phyloP scores from a whole-genome alignment of 768 basidiomycete genomes.

The Botryobasidium botryosum region DNA sequence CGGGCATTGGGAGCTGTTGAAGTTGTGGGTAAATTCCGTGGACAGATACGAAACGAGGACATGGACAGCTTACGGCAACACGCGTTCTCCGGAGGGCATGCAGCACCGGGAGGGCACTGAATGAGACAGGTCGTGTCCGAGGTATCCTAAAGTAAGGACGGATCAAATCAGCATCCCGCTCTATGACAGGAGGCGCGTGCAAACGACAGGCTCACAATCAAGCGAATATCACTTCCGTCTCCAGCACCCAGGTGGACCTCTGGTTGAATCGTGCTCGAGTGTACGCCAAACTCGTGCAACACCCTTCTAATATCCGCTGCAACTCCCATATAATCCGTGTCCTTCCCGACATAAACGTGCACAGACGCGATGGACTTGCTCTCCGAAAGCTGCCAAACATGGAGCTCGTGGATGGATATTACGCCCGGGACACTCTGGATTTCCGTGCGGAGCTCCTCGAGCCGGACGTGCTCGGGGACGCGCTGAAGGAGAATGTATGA shows the following conservation, averaged over 20 bases:
- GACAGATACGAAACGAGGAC: too few relatives aligned
- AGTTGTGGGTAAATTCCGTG: too few relatives aligned
- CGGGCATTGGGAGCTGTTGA: too few relatives aligned
- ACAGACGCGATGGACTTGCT: conserved; percentile 90
- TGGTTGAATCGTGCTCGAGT: conserved; percentile 88
- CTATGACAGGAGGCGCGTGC: neutral
- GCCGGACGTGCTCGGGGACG: conserved; percentile 73
- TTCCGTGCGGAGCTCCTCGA: conserved; percentile 73
- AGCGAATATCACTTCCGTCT: neutral
- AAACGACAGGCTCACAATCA: neutral
- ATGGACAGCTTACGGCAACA: conserved; percentile 70
- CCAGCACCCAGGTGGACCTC: conserved; percentile 33
- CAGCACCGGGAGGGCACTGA: conserved; percentile 48
- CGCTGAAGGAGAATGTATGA: conserved; percentile 92
- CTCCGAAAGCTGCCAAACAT: conserved; percentile 96
- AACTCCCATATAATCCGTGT: conserved; percentile 81
- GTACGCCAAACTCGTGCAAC: conserved; percentile 83
- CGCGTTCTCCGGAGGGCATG: conserved; percentile 56
- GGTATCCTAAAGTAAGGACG: conserved; percentile 25
- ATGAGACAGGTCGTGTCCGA: conserved; percentile 50
- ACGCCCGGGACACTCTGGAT: conserved; percentile 78
- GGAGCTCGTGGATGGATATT: conserved; percentile 77
- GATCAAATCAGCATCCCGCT: conserved; percentile 1
- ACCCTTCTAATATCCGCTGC: conserved; percentile 68
- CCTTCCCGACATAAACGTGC: conserved; percentile 71